Evolutionary conservation across 768 basidiomycete genomes (phyloP).

Genomic region (Collybia sordida): DNA sequence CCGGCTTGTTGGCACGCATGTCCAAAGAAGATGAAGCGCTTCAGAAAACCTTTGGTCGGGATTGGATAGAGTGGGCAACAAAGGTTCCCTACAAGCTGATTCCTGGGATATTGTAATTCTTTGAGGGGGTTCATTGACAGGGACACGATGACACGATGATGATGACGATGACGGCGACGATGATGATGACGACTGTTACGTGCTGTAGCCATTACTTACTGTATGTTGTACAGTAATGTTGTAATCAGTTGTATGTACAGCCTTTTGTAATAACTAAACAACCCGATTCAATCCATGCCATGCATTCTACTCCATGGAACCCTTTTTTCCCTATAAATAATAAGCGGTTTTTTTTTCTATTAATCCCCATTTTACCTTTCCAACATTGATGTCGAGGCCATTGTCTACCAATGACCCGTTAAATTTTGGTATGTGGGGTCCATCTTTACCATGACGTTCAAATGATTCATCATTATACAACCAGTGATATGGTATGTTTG

Average conservation of each 20-base stretch:
- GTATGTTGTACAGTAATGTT: too few relatives aligned
- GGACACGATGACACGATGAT: neutral
- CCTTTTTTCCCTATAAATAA: too few relatives aligned
- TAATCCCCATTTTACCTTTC: neutral
- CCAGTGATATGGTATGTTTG: conserved; percentile 17
- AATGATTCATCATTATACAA: neutral
- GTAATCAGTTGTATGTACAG: too few relatives aligned
- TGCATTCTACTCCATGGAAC: too few relatives aligned
- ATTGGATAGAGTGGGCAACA: conserved; percentile 34
- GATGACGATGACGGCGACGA: neutral
- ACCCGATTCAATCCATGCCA: too few relatives aligned
- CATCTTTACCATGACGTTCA: neutral
- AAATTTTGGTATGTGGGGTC: neutral
- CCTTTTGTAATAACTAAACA: too few relatives aligned
- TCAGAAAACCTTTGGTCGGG: conserved; percentile 10
- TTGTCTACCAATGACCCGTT: neutral
- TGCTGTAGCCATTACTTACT: too few relatives aligned
- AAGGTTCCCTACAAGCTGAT: conserved; percentile 48
- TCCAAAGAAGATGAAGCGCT: conserved; percentile 11
- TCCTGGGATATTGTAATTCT: conserved; percentile 42
- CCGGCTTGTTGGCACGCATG: conserved; percentile 3
- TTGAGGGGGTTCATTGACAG: too few relatives aligned
- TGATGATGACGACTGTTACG: too few relatives aligned
- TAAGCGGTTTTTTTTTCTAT: too few relatives aligned
- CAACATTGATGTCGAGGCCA: neutral